Evolutionary conservation across 345 rosid species (phyloP).

Genomic region (Excoecaria agallocha): DNA sequence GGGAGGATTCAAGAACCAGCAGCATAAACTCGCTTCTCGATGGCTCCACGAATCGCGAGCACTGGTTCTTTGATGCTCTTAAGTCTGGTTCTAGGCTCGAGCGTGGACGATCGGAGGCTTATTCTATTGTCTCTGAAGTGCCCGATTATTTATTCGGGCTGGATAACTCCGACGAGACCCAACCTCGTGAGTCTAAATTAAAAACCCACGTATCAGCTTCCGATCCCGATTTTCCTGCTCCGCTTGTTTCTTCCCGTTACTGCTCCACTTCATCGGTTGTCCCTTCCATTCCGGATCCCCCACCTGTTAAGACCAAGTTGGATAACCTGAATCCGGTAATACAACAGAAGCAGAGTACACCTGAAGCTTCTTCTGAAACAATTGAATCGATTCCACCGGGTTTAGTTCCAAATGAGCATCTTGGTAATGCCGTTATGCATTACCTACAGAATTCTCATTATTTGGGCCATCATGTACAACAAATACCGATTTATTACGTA

Average conservation of each 20-base stretch:
- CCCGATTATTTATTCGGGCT: slow-evolving; percentile 89
- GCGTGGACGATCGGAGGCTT: slow-evolving; percentile 76
- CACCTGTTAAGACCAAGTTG: slow-evolving; percentile 62
- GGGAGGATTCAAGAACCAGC: slow-evolving; percentile 59
- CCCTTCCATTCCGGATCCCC: slow-evolving; percentile 65
- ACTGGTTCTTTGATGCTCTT: slow-evolving; percentile 89
- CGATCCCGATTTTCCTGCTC: slow-evolving; percentile 89
- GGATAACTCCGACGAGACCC: slow-evolving; percentile 66
- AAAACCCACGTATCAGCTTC: slow-evolving; percentile 54
- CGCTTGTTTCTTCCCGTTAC: slow-evolving; percentile 62
- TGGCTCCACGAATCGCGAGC: slow-evolving; percentile 75
- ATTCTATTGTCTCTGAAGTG: slow-evolving; percentile 78
- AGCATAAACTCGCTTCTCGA: slow-evolving; percentile 86
- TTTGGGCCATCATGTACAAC: slow-evolving; percentile 45
- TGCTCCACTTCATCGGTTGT: slow-evolving; percentile 61
- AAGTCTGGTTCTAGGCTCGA: slow-evolving; percentile 65
- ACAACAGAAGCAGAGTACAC: slow-evolving; percentile 27
- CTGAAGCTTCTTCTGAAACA: slow-evolving; percentile 21
- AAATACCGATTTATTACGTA: slow-evolving; percentile 64
- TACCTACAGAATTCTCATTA: slow-evolving; percentile 54
- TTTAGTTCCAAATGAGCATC: slow-evolving; percentile 28
- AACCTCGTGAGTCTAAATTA: slow-evolving; percentile 48
- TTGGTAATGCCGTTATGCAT: slow-evolving; percentile 56
- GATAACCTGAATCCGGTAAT: slow-evolving; percentile 39
- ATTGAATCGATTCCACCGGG: slow-evolving; percentile 40